These are phyloP conservation scores for Ceratocystis eucalypticola DNA, from an alignment of 2,329 filamentous ascomycete genomes.

Conservation along the genomic window DNA sequence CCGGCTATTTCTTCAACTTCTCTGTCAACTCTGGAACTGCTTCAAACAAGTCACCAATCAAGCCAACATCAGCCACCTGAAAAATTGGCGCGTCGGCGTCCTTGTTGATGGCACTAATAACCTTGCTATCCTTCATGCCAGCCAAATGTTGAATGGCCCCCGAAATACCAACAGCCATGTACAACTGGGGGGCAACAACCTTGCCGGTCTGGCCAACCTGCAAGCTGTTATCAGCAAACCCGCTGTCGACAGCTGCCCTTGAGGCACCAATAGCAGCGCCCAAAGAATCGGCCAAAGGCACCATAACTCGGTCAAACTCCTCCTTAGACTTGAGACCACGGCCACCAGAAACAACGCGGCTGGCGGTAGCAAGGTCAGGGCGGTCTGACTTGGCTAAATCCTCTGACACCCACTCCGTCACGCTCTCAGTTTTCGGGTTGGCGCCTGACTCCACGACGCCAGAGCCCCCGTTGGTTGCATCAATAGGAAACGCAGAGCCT, in stretches of 20 bases:
- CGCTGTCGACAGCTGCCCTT: constrained; percentile 87
- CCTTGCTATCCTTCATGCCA: constrained; percentile 99
- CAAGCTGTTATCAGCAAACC: constrained; percentile 94
- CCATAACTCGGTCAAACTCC: constrained; percentile 86
- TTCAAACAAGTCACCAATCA: constrained; percentile 91
- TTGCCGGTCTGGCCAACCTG: constrained; percentile 98
- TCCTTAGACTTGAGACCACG: constrained; percentile 95
- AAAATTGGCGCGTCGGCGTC: constrained; percentile 95
- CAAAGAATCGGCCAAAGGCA: constrained; percentile 79
- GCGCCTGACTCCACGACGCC: constrained; percentile 66
- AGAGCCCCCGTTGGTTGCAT: constrained; percentile 56
- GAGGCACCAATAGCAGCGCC: constrained; percentile 94
- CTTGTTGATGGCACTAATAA: constrained; percentile 98
- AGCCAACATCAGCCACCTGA: constrained; percentile 89
- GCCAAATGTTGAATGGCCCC: constrained; percentile 96
- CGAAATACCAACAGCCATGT: constrained; percentile 89
- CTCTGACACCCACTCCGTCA: constrained; percentile 85
- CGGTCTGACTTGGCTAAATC: constrained; percentile 86
- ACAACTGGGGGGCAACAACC: constrained; percentile 91
- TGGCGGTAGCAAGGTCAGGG: constrained; percentile 81
- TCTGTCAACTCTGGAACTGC: constrained; percentile 92
- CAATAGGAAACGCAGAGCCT: constrained; percentile 77
- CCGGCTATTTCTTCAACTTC: constrained; percentile 56
- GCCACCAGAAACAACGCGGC: constrained; percentile 81
- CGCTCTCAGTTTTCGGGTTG: constrained; percentile 62